Evolutionary conservation across 768 basidiomycete genomes (phyloP).

Genomic region (Hericium coralloides): DNA sequence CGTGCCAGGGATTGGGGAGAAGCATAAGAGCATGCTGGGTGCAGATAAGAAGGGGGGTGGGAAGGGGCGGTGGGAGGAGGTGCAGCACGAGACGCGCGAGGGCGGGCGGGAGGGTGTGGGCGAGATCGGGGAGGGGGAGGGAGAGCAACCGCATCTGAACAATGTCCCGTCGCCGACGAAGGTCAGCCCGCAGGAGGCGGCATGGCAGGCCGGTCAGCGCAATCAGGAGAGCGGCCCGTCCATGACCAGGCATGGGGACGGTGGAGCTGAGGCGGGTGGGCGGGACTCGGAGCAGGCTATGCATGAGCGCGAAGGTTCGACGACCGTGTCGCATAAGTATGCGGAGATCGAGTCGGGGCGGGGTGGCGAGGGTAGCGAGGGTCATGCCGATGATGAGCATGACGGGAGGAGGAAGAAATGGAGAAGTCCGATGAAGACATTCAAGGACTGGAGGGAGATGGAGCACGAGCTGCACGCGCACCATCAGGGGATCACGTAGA

Average conservation of each 20-base stretch:
- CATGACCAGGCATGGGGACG: neutral
- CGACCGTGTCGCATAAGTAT: too few species aligned
- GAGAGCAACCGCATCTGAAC: neutral
- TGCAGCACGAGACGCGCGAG: conserved; percentile 16
- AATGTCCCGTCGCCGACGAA: neutral
- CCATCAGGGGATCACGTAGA: conserved; percentile 58
- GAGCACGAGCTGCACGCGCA: conserved; percentile 39
- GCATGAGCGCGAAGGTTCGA: neutral
- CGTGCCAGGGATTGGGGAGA: conserved; percentile 20
- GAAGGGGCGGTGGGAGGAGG: conserved; percentile 5
- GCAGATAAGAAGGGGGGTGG: conserved; percentile 12
- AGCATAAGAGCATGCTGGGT: conserved; percentile 17
- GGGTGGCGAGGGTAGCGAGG: too few species aligned
- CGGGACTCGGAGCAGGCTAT: neutral
- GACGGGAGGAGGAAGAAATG: conserved; percentile 1
- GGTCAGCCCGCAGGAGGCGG: neutral
- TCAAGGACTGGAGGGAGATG: conserved; percentile 35
- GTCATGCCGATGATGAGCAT: too few species aligned
- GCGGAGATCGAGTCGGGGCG: too few species aligned
- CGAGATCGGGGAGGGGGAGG: neutral
- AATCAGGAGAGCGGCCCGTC: neutral
- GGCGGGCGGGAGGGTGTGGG: conserved; percentile 1
- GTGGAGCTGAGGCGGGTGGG: conserved; percentile 12
- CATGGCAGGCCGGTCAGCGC: neutral
- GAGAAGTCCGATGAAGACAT: conserved; percentile 19